These are phyloP conservation scores for Phaffomyces opuntiae DNA, from an alignment of 805 yeast species.

Conservation along the genomic window DNA sequence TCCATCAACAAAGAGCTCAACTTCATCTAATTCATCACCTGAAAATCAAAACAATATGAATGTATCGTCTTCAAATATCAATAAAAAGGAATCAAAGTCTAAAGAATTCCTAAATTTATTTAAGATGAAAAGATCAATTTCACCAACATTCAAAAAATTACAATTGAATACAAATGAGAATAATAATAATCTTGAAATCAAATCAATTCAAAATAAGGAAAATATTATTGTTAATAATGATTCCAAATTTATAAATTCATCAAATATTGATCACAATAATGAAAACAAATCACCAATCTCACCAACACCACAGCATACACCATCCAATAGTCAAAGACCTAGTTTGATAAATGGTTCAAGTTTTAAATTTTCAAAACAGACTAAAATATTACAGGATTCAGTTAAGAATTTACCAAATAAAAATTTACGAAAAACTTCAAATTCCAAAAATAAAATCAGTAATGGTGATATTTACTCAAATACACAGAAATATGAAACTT, in stretches of 20 bases:
- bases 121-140: conserved; percentile 21
- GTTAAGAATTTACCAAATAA: conserved; percentile 11
- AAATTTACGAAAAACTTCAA: background rate
- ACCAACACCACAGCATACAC: background rate
- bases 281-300: conserved; percentile 3
- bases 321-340: conserved; percentile 11
- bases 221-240: background rate
- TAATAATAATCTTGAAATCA: too few relatives aligned
- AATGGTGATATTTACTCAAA: conserved; percentile 4
- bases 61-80: too few relatives aligned
- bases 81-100: conserved; percentile 15
- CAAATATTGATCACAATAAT: conserved; percentile 1
- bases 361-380: conserved; percentile 8
- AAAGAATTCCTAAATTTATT: conserved; percentile 22
- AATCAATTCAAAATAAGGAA: conserved; percentile 9
- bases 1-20: conserved; percentile 3
- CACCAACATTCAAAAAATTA: conserved; percentile 13
- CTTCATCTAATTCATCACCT: background rate
- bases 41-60: background rate
- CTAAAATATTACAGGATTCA: conserved; percentile 15
- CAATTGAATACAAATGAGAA: too few relatives aligned
- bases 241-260: conserved; percentile 1
- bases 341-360: conserved; percentile 6
- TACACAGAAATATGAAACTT: background rate
- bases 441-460: background rate